phyloP scores from a whole-genome alignment of 2,329 filamentous ascomycete genomes.

The Botryosphaeria dothidea region DNA sequence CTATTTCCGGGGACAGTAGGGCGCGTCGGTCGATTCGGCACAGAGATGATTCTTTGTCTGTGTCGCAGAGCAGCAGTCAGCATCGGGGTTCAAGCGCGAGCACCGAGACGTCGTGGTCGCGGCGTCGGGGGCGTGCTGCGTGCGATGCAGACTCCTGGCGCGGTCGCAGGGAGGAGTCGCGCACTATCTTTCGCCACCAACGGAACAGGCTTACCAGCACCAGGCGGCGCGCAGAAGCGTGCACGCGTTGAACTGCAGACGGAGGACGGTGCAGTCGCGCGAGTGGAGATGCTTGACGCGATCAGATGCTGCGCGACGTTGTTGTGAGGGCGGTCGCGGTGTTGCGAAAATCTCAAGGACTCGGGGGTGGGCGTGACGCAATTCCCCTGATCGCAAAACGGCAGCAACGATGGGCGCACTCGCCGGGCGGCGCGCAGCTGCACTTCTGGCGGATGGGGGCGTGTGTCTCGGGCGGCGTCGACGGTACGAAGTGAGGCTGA shows the following conservation, averaged over 20 bases:
- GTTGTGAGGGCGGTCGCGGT: constrained; percentile 4
- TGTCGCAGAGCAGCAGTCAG: constrained; percentile 17
- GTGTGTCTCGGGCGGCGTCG: constrained; percentile 16
- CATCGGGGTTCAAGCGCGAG: not conserved
- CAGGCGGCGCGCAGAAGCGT: constrained; percentile 4
- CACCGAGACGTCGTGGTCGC: not conserved
- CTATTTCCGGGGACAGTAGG: constrained; percentile 24
- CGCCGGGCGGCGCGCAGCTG: constrained; percentile 13
- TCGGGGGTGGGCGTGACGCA: constrained; percentile 19
- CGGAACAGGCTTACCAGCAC: constrained; percentile 16
- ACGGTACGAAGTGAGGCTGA: constrained; percentile 20
- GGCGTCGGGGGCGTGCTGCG: not conserved
- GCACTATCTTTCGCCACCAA: constrained; percentile 18
- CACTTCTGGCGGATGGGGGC: not conserved
- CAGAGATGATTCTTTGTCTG: constrained; percentile 10
- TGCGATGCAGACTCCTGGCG: constrained; percentile 13
- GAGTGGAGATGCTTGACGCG: not conserved
- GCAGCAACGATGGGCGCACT: constrained; percentile 18
- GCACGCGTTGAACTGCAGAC: constrained; percentile 13
- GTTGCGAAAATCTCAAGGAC: constrained; percentile 19
- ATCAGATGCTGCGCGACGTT: not conserved
- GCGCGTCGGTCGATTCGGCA: not conserved
- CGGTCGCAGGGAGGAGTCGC: constrained; percentile 19
- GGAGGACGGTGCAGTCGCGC: not conserved
- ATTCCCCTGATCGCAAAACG: constrained; percentile 18